Base-by-base conservation (phyloP, 2,329 filamentous ascomycete genomes). In the Colletotrichum sp. region DNA sequence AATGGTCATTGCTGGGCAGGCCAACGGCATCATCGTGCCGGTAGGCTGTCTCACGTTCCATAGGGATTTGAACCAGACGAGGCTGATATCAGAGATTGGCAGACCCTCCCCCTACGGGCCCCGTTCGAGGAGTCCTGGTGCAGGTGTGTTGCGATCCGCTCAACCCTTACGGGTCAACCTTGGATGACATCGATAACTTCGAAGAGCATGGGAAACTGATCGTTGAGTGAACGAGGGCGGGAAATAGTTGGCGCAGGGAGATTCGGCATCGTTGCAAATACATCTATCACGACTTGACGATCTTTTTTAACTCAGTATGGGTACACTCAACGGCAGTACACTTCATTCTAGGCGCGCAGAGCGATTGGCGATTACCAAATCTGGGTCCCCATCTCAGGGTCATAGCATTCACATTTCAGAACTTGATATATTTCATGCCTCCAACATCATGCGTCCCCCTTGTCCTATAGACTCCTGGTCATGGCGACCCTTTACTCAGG, bases 101-200 rank as follows among this genome's bases (percentile, higher is more conserved):
- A 81, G 83, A 83, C 9, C 79, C 83, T 3, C 65, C 52, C 1
- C 80, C 78, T 2, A 78, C 73, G 10, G 80, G 83, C 2, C 71
- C 78, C 3, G 83, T 83, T 0, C 77, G 80, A 6, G 83, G 82
- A 6, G 83, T 87, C 26, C 75, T 86, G 12, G 78, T 85, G 61
- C 79, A 81, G 28, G 79, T 86, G 12, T 83, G 81, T 32, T 34
- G 79, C 1, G 85, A 86, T 61, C 80, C 79, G 8, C 70, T 78
- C 8, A 83, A 85, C 60, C 76, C 72, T 1, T 26, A 67, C 0
- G 79, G 71, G 9, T 86, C 81, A 3, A 85, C 79, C 4, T 2
- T 5, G 7, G 74, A 81, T 1, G 62, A 32, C 3, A 75, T 85
- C 12, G 12, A 21, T 1, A 55, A 65, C 7, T 79, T 87, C 60